phyloP scores from a whole-genome alignment of 495 filamentous ascomycete species.

The Glutinoglossum americanum region DNA sequence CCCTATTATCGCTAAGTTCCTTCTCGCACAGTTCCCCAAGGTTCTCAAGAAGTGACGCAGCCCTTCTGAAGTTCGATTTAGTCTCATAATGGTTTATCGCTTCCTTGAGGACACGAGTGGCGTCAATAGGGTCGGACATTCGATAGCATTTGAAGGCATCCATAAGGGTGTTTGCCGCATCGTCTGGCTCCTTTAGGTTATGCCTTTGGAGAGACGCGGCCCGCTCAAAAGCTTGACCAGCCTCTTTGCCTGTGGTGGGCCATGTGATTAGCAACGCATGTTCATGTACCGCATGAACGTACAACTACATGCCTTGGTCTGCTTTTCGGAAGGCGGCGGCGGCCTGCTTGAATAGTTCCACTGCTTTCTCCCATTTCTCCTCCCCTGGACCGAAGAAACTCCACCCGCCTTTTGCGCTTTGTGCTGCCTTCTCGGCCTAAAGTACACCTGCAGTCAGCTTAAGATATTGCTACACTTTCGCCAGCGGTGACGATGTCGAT shows the following conservation, averaged over 20 bases:
- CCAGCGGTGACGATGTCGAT: conserved; percentile 7
- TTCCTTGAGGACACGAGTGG: conserved; percentile 46
- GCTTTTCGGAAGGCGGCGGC: conserved; percentile 64
- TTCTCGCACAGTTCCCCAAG: conserved; percentile 64
- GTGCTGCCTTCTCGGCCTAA: conserved; percentile 60
- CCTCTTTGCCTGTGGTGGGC: conserved; percentile 41
- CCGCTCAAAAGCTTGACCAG: conserved; percentile 57
- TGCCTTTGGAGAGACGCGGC: conserved; percentile 53
- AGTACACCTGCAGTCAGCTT: conserved; percentile 6
- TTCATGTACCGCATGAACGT: neutral
- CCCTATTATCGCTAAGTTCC: conserved; percentile 53
- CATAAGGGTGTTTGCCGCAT: conserved; percentile 59
- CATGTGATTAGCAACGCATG: neutral
- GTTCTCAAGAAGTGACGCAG: conserved; percentile 71
- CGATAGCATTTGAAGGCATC: conserved; percentile 74
- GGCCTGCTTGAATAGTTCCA: conserved; percentile 59
- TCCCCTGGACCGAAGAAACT: conserved; percentile 56
- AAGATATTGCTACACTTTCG: neutral
- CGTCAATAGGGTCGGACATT: conserved; percentile 58
- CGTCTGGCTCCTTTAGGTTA: conserved; percentile 69
- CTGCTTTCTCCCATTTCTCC: conserved; percentile 71
- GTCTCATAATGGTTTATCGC: conserved; percentile 61
- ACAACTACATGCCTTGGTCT: conserved; percentile 32
- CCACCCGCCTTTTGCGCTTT: conserved; percentile 46
- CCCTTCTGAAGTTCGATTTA: conserved; percentile 72